phyloP scores from a whole-genome alignment of 164 flowering plant genomes.

The Stephania yunnanensis region DNA sequence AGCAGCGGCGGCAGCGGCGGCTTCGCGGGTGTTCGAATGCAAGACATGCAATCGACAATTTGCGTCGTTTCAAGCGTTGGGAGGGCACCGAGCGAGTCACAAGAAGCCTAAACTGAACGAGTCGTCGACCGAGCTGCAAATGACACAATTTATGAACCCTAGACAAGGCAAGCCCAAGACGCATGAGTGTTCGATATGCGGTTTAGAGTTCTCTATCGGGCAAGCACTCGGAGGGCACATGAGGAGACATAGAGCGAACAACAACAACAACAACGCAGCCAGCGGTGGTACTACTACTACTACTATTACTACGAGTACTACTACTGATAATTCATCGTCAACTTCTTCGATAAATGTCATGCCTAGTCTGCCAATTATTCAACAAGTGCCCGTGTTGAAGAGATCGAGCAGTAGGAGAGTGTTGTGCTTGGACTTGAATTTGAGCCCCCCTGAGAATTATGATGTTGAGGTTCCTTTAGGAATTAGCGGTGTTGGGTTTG shows the following conservation, averaged over 20 bases:
- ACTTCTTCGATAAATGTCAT: neutral
- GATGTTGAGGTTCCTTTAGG: constrained; percentile 22
- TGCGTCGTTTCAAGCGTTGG: constrained; percentile 81
- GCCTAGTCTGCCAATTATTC: neutral
- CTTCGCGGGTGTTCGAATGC: constrained; percentile 60
- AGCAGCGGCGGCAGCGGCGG: no score
- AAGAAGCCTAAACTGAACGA: constrained; percentile 48
- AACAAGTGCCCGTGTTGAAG: constrained; percentile 21
- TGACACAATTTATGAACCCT: neutral
- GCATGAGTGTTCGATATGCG: constrained; percentile 51
- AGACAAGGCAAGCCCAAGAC: constrained; percentile 19
- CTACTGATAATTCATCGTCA: neutral
- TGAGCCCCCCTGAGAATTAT: constrained; percentile 43
- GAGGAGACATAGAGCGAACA: constrained; percentile 38
- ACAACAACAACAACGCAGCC: neutral
- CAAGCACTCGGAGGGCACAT: constrained; percentile 73
- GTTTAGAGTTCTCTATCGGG: constrained; percentile 38
- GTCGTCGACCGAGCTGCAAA: neutral
- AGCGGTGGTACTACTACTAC: no score
- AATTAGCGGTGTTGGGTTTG: neutral
- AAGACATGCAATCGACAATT: constrained; percentile 75
- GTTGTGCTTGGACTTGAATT: constrained; percentile 42
- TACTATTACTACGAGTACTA: neutral
- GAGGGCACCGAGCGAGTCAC: constrained; percentile 90
- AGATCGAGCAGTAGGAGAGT: constrained; percentile 35